Base-by-base conservation (phyloP, 2,329 filamentous ascomycete species). In the Hymenoscyphus salicellus region DNA sequence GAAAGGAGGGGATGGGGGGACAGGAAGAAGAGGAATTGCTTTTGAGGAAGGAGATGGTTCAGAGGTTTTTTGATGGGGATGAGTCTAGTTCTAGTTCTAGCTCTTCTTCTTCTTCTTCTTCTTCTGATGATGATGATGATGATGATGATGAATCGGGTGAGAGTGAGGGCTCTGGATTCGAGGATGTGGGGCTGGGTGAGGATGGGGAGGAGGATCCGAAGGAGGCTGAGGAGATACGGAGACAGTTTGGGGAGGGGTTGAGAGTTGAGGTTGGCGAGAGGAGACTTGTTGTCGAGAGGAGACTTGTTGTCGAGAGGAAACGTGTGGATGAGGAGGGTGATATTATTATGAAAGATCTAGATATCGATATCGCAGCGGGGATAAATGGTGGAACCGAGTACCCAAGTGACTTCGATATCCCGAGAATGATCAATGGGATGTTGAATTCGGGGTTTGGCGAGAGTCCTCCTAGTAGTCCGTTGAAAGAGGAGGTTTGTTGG, bases 401-500 rank as follows among this genome's bases (percentile, higher is more conserved):
- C 36, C 14, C 36, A 16, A 38, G 36, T 38, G 14, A 38, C 14
- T 38, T 38, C 36, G 36, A 38, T 38, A 38, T 38, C 36, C 14
- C 14, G 4, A 38, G 14, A 11, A 38, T 38, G 36, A 38, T 38
- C 2, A 11, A 38, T 38, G 36, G 36, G 36, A 38, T 38, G 14
- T 38, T 38, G 36, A 38, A 38, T 5, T 16, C 36, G 14, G 36
- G 36, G 14, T 38, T 38, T 17, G n/a, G 46, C 2, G 46, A 52
- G 26, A 28, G 20, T 10, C 46, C 46, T 0, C 66, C 63, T 1
- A 62, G 55, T 56, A 68, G 65, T 58, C 66, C 66, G 16, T 56
- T 70, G 52, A 66, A 68, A 61, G 55, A 49, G 23, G 61, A 62
- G 23, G 36, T 17, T 8, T 65, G 62, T 63, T 60, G 64, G 16